Evolutionary conservation across 1,139 yeast species (phyloP).

Genomic region (Debaryomyces fabryi): DNA sequence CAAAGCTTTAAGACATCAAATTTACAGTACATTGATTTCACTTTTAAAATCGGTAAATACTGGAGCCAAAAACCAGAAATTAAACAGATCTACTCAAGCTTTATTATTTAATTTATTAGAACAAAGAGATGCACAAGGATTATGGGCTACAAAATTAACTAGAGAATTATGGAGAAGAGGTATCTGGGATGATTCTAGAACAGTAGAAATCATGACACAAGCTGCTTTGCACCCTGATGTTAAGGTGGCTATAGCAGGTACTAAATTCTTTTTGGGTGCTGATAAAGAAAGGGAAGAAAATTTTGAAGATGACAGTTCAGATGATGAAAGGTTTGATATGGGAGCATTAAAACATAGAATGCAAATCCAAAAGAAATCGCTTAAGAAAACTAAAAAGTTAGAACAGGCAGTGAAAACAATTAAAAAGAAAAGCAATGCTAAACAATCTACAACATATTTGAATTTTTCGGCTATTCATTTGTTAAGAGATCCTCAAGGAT

Average conservation of each 20-base stretch:
- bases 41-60: conserved; percentile 80
- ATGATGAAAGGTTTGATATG: conserved; percentile 73
- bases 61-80: conserved; percentile 81
- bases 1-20: conserved; percentile 78
- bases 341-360: conserved; percentile 74
- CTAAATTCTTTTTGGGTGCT: conserved; percentile 88
- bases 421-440: conserved; percentile 58
- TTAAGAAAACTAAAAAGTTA: conserved; percentile 77
- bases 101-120: conserved; percentile 81
- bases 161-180: conserved; percentile 97
- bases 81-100: conserved; percentile 90
- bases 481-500: conserved; percentile 95
- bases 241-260: conserved; percentile 90
- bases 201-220: conserved; percentile 95
- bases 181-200: conserved; percentile 95
- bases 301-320: conserved; percentile 68
- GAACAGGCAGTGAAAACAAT: conserved; percentile 69
- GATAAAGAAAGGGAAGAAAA: conserved; percentile 93
- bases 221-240: conserved; percentile 88
- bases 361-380: conserved; percentile 79
- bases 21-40: conserved; percentile 76
- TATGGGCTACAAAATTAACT: conserved; percentile 95
- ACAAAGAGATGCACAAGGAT: conserved; percentile 76
- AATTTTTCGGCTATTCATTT: conserved; percentile 94
- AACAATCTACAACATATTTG: conserved; percentile 68